Evolutionary conservation across 352 stramenopile species (phyloP), one percentile per base, ranked within the genome.

Genomic region (Pythium aristosporum): DNA sequence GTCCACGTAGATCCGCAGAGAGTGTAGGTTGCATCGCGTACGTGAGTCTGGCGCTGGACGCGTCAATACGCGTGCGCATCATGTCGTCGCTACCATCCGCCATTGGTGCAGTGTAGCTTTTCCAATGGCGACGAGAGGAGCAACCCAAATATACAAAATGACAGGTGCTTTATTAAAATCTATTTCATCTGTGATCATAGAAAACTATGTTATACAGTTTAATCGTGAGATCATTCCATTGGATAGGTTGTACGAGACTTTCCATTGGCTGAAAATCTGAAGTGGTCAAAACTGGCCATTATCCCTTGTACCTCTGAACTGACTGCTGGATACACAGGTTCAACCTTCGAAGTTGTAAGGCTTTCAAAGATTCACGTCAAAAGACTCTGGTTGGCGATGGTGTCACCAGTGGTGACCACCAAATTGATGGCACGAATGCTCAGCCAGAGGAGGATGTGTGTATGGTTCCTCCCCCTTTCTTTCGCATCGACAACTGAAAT

Each of bases 21-120:
- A 49, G 1, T 20, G 30, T 0, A 10, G 12, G 34, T 5, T 30
- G 16, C 7, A 9, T 63, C 12, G 72, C 80, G 44, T 72, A 92
- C 83, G 81, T 80, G 50, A 92, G 79, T 28, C 83, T 74, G 12
- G 73, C 71, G 68, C 81, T 84, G 46, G 83, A 90, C 13, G 80
- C 79, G 68, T 89, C 79, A 25, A 92, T 83, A 57, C 79, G 81
- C 60, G 80, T 82, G 48, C 76, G 79, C 71, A 86, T 76, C 7
- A 79, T 61, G 61, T 77, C 69, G 49, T 86, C 77, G 55, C 55
- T 68, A 23, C 47, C 73, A 58, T 86, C 67, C 36, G 67, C 57
- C 67, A 74, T 72, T 51, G 39, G 53, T 62, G 50, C 47, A 47
- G 39, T 41, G 34, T 18, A 30, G 3, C 20, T 5, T 48, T 63